Conservation (phyloP, 352 stramenopile species). For the Pythium insidiosum region DNA sequence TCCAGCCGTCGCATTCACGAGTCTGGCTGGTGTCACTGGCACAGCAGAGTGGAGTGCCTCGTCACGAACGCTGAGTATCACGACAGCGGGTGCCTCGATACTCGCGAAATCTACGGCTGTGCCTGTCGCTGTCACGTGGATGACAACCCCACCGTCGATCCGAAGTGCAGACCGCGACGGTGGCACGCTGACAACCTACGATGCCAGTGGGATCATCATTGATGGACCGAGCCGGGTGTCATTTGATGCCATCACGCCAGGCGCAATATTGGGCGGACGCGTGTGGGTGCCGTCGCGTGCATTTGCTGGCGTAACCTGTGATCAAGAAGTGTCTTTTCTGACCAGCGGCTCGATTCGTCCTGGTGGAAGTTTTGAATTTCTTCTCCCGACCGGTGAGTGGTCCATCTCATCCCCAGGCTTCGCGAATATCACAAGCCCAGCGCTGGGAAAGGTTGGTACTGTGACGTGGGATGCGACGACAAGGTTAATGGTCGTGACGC, state of each 20-base stretch:
- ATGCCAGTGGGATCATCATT: slow-evolving; percentile 29
- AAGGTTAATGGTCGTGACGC: slow-evolving; percentile 22
- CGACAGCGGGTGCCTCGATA: no score
- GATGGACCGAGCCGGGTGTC: slow-evolving; percentile 34
- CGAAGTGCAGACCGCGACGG: slow-evolving; percentile 13
- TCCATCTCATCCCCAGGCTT: slow-evolving; percentile 11
- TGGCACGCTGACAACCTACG: slow-evolving; percentile 30
- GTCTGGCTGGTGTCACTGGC: no score
- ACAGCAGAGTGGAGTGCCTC: no score
- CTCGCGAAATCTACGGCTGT: no score
- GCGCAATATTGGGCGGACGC: slow-evolving; percentile 33
- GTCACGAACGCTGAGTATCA: no score
- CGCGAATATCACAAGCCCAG: slow-evolving; percentile 25
- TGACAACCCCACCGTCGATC: slow-evolving; percentile 34
- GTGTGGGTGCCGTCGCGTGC: slow-evolving; percentile 30
- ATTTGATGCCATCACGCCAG: slow-evolving; percentile 33
- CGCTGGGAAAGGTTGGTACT: slow-evolving; percentile 19
- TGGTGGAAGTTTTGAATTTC: slow-evolving; percentile 33
- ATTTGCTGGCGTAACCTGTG: slow-evolving; percentile 36
- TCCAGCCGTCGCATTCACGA: slow-evolving; percentile 19
- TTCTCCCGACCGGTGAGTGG: slow-evolving; percentile 36
- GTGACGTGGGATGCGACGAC: slow-evolving; percentile 24
- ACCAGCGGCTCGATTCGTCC: slow-evolving; percentile 26
- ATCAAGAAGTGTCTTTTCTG: slow-evolving; percentile 39
- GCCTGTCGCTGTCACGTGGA: slow-evolving; percentile 23